Evolutionary conservation across 164 flowering plant species (phyloP), one percentile per base, ranked within the genome.

Genomic region (Aristolochia fimbriata): DNA sequence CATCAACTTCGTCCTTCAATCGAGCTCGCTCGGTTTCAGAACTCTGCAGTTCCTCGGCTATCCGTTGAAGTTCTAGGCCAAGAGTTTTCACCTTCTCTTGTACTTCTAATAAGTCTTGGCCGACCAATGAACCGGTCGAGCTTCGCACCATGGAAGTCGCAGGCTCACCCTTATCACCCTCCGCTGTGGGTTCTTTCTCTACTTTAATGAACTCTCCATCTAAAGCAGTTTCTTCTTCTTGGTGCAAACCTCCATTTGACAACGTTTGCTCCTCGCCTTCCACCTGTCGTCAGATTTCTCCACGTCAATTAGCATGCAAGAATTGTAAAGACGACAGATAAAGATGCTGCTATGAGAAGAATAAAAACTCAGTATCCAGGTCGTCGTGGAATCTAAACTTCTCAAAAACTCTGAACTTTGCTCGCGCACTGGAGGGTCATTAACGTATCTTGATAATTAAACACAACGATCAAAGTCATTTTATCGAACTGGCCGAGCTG

Each of bases 121-220:
- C 77, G 11, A 66, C 56, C 51, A 41, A 22, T 15, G 78, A 64
- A 68, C 47, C 60, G 59, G 72, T 73, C 57, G 75, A 62, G 46
- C 74, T 71, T 57, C 66, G 66, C 13, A 78, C 85, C 7, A 62
- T 30, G 13, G 60, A 59, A 31, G 77, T 59, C 46, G 77, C 67
- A 23, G 47, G 68, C 14, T 67, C 69, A 2, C 69, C 76, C 37
- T 66, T 61, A 10, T 74, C 81, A 70, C 79, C 82, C 1, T 57
- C 74, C 51, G 83, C 88, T 0, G 82, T 22, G 4, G 76, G 49
- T 71, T 86, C 96, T 75, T 74, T 87, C 69, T 93, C 99, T n/a
- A 93, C 89, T 76, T 93, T 93, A 31, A 93, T 83, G 76, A 93
- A 93, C 59, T 85, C 97, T 22, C 87, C 94, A 65, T 83, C 95